A percentile compares a stretch with the other conserved stretches of the same genome.
phyloP scores from a whole-genome alignment of 2,329 filamentous ascomycete genomes.

The Neoscytalidium dimidiatum region DNA sequence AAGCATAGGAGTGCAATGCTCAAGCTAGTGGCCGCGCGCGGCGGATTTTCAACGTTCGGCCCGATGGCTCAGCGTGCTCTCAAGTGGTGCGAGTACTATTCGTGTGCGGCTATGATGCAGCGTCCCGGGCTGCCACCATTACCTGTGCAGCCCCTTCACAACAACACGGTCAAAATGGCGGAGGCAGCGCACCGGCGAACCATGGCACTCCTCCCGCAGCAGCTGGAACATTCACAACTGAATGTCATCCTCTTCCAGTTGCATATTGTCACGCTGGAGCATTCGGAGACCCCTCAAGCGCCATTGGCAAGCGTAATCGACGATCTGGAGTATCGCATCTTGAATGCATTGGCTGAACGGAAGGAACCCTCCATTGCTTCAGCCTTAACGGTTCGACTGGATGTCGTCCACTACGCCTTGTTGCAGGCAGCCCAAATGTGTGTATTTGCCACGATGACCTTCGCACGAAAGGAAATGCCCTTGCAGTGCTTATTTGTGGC shows the following conservation, averaged over 20 bases:
- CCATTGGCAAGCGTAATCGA: background rate
- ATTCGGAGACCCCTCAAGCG: background rate
- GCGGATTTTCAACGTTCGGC: background rate
- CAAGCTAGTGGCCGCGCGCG: background rate
- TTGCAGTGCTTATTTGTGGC: background rate
- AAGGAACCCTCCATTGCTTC: too few relatives aligned
- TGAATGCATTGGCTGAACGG: background rate
- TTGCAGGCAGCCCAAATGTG: background rate
- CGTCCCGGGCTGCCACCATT: background rate
- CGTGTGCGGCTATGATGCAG: background rate
- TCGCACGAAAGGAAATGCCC: background rate
- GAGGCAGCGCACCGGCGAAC: background rate
- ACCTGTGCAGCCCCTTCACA: background rate
- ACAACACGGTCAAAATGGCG: background rate
- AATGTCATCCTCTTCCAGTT: background rate
- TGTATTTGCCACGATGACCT: background rate
- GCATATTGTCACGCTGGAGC: background rate
- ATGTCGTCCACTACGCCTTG: background rate
- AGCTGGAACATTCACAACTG: background rate
- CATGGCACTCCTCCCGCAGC: background rate
- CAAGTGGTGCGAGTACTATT: conserved; percentile 4
- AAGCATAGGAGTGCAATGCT: background rate
- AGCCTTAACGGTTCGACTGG: background rate
- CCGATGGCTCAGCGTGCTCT: background rate
- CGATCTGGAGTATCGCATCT: background rate